Evolutionary conservation across 176 grass and related monocot genomes (phyloP), one percentile per base, ranked within the genome.

Genomic region (Phyllostachys edulis): DNA sequence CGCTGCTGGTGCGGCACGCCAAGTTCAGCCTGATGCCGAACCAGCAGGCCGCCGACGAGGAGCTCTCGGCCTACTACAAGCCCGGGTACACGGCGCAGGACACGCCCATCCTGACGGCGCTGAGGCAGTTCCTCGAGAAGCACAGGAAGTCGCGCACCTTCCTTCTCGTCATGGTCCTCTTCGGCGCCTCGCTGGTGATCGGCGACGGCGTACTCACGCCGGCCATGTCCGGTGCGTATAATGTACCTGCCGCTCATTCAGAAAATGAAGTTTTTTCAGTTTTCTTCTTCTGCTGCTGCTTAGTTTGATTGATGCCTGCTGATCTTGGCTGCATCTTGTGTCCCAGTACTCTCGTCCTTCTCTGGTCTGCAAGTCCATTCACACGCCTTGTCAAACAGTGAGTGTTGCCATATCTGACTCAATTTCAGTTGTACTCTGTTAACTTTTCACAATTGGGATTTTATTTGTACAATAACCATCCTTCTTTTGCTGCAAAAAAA

Each of bases 1-100:
- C 91, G 47, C 82, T 93, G 66, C 88, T 93, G 41, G 82, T 90
- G 54, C 78, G 85, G 15, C 82, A 93, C 76, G 91, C 85, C 66
- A 93, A 90, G 88, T 85, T 93, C 82, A 85, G 82, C 86, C 88
- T 93, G 21, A 89, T 90, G 86, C 91, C 91, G 21, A 93, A 93
- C 83, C 88, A 93, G 78, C 88, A 90, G 86, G 82, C 82, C 65
- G 88, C 88, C 80, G 88, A 93, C 80, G 88, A 90, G 85, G 88
- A 93, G 78, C 91, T 93, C 5, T 82, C 91, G 5, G 9, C 88
- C 4, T 93, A 93, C 83, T 85, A 85, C 79, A 46, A 47, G 27
- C 85, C 85, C 15, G 91, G 91, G 1, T 88, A 81, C 70, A 5
- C 32, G 11, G 45, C 70, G 4, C 82, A 89, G 77, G 82, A 89